Base-by-base conservation (phyloP, 164 flowering plant species). In the Akebia trifoliata region DNA sequence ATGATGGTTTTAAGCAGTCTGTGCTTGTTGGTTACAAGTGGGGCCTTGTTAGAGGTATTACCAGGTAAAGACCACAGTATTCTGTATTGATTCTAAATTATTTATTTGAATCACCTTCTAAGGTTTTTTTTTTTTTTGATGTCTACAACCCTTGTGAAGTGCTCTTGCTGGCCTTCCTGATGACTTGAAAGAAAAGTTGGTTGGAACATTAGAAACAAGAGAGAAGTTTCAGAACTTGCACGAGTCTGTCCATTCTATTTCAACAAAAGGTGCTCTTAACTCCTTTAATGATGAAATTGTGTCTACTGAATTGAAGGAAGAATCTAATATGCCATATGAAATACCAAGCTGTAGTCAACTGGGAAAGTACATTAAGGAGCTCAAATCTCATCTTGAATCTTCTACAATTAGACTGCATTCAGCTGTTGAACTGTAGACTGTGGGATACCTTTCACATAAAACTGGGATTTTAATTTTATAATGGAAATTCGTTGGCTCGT, bases 41-140 rank as follows among this genome's bases (percentile, higher is more conserved):
- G 85, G 97, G 97, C 35, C 63, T 77, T 74, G 85, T 80, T 46
- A 74, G 90, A 74, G 98, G 97, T 25, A 64, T 87, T 55, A 74
- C 88, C 14, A 85, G 97, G 96, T 92, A 82, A 74, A 40, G n/a
- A n/a, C n/a, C n/a, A n/a, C n/a, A n/a, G n/a, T n/a, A n/a, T n/a
- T n/a, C n/a, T n/a, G n/a, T n/a, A n/a, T n/a, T n/a, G n/a, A n/a
- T n/a, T n/a, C n/a, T n/a, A n/a, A n/a, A n/a, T n/a, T n/a, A n/a
- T n/a, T n/a, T 24, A 6, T 31, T 35, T 5, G 4, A 31, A 25
- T 5, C 26, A 15, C 6, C 40, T 22, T 8, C 59, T 34, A 38
- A 48, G 4, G 22, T 21, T 17, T n/a, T 39, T 22, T 62, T 26
- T 4, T 1, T 47, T n/a, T 20, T 49, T 54, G 45, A 18, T 50